These are phyloP conservation scores for Ophiostoma pallidulum DNA, from an alignment of 2,329 filamentous ascomycete species.

Conservation along the genomic window DNA sequence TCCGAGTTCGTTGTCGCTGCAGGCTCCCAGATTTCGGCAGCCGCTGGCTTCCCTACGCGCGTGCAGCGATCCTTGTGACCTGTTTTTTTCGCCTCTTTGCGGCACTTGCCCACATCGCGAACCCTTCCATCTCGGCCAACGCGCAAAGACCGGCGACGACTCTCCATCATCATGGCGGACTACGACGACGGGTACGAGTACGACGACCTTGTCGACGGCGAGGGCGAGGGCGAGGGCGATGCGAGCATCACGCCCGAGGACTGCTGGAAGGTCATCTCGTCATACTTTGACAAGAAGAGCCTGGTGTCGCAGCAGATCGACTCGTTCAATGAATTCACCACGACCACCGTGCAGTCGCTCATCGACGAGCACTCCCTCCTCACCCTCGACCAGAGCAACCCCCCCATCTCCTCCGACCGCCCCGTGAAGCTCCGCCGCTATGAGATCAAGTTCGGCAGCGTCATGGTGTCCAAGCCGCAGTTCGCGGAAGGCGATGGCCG, in stretches of 20 bases:
- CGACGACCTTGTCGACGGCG: constrained; percentile 44
- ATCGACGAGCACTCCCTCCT: constrained; percentile 88
- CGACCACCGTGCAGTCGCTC: constrained; percentile 87
- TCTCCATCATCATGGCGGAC: constrained; percentile 37
- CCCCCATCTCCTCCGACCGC: constrained; percentile 63
- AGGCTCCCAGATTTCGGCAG: neutral
- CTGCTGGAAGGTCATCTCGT: constrained; percentile 95
- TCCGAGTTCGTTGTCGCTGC: neutral
- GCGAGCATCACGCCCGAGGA: constrained; percentile 86
- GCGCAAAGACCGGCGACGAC: neutral
- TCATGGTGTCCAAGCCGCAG: constrained; percentile 80
- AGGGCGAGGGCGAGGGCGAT: constrained; percentile 65
- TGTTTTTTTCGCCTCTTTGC: neutral
- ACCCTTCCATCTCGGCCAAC: neutral
- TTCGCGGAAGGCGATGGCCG: constrained; percentile 90
- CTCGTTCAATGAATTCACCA: constrained; percentile 95
- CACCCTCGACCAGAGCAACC: constrained; percentile 86
- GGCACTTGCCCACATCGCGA: neutral
- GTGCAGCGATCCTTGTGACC: neutral
- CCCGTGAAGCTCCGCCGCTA: constrained; percentile 83
- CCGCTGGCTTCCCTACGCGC: neutral
- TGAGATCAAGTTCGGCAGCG: constrained; percentile 86
- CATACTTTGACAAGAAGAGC: constrained; percentile 94
- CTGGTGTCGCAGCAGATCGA: constrained; percentile 96
- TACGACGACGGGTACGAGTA: constrained; percentile 44